Evolutionary conservation across 2,329 filamentous ascomycete species (phyloP), one percentile per base, ranked within the genome.

Genomic region (Diaporthe nobilis): DNA sequence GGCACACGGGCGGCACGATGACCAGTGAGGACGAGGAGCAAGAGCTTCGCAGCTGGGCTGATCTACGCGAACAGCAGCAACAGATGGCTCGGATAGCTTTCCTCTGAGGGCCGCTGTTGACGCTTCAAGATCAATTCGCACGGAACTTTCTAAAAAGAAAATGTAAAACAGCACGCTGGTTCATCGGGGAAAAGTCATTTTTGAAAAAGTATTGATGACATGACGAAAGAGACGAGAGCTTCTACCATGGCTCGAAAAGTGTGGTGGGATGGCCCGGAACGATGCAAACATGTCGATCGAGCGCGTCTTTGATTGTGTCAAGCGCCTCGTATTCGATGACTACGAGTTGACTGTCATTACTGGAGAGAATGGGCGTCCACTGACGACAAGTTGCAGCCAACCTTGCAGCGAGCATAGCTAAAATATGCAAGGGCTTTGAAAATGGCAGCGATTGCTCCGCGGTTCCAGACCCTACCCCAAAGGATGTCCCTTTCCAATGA

Each of bases 21-120:
- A 88, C 86, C 75, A 82, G 81, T 22, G 84, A 94, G 77, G 91
- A 92, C 53, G 94, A 97, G 79, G 94, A 96, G 80, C 90, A 93
- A 71, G 94, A 97, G 83, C 84, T 97, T 78, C 88, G 91, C 28
- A 89, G 91, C 75, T 98, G 95, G 95, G 93, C 94, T 0, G 94
- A 94, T 81, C 84, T 98, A 78, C 89, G 94, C 75, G 93, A 96
- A 71, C 94, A 94, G 78, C 95, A 97, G 83, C 84, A 92, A 77
- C 91, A 92, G 74, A 73, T 75, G 63, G 49, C 76, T 42, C 67
- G 68, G 74, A 79, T 79, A 77, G 74, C 34, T 31, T 70, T 55
- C 10, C 2, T 70, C 34, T 70, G 22, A 70, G 9, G 2, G 13
- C 22, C 22, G 15, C n/a, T 55, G 47, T 55, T 55, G 9, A 20